A percentile compares a stretch with the other conserved stretches of the same genome.
phyloP scores from a whole-genome alignment of 208 protist genomes.

The Leishmania aethiopica region DNA sequence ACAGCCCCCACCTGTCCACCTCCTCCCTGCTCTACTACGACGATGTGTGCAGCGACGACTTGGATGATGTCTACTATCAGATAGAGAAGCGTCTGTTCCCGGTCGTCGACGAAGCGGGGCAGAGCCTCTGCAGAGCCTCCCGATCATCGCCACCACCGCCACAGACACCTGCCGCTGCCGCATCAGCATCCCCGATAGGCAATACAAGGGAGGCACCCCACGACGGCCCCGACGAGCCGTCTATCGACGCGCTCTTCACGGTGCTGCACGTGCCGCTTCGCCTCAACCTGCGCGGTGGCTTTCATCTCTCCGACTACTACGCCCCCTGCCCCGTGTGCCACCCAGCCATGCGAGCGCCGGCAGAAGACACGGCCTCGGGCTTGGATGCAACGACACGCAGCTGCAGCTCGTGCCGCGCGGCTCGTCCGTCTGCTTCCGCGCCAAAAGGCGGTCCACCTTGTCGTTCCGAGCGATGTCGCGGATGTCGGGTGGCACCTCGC shows the following conservation, averaged over 20 bases:
- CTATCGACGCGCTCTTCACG: conserved; percentile 21
- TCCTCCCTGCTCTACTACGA: conserved; percentile 50
- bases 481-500: background rate
- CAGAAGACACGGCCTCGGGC: background rate
- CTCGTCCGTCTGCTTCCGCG: background rate
- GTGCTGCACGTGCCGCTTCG: conserved; percentile 26
- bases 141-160: conserved; percentile 1
- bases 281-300: conserved; percentile 28
- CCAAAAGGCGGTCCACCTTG: background rate
- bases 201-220: background rate
- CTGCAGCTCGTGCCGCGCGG: conserved; percentile 7
- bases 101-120: conserved; percentile 1
- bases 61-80: conserved; percentile 37
- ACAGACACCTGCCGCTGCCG: background rate
- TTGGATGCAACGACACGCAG: background rate
- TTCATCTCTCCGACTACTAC: conserved; percentile 41
- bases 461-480: background rate
- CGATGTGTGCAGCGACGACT: conserved; percentile 39
- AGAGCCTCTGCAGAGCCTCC: background rate
- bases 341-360: conserved; percentile 16
- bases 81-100: conserved; percentile 32
- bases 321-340: conserved; percentile 34
- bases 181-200: background rate
- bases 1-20: conserved; percentile 43
- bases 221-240: background rate